A percentile compares a stretch with the other conserved stretches of the same genome.
Evolutionary conservation across 2,329 filamentous ascomycete species (phyloP).

Genomic region (Cadophora gregata): DNA sequence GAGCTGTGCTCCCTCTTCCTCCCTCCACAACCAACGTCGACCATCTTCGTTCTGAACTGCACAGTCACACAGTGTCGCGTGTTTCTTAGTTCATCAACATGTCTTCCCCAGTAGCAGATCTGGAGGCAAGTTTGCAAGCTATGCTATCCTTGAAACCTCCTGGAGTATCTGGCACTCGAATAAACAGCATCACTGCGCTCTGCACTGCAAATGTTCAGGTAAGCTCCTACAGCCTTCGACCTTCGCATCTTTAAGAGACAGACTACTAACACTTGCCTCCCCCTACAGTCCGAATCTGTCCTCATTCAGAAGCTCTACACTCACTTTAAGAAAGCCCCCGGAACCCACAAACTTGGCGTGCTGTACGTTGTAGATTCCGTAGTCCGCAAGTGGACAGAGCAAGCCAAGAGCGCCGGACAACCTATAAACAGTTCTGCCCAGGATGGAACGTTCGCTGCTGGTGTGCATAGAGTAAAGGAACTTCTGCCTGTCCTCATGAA

Average conservation of each 20-base stretch:
- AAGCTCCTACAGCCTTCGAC: constrained; percentile 52
- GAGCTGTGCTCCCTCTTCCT: constrained; percentile 26
- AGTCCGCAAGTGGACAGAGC: constrained; percentile 97
- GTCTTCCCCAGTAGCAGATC: constrained; percentile 86
- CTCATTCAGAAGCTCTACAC: constrained; percentile 97
- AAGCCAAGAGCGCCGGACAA: constrained; percentile 86
- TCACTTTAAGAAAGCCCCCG: constrained; percentile 93
- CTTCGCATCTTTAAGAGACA: constrained; percentile 12
- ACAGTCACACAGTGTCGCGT: constrained; percentile 23
- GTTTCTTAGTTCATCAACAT: constrained; percentile 52
- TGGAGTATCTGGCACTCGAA: constrained; percentile 92
- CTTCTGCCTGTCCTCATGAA: constrained; percentile 92
- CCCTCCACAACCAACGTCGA: constrained; percentile 21
- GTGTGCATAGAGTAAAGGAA: constrained; percentile 95
- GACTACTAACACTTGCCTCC: constrained; percentile 29
- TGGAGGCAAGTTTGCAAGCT: constrained; percentile 88
- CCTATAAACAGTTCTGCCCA: constrained; percentile 79
- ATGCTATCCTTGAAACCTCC: constrained; percentile 92
- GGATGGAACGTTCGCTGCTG: constrained; percentile 92
- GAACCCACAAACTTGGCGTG: constrained; percentile 96
- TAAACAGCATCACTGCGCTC: constrained; percentile 82
- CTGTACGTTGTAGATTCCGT: constrained; percentile 99
- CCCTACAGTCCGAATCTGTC: constrained; percentile 83
- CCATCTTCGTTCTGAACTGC: constrained; percentile 29
- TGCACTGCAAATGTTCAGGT: constrained; percentile 93